Percentiles rank a stretch among this genome's conserved stretches.
Conservation (phyloP, 768 basidiomycete genomes). For the Nidularia pulvinata region DNA sequence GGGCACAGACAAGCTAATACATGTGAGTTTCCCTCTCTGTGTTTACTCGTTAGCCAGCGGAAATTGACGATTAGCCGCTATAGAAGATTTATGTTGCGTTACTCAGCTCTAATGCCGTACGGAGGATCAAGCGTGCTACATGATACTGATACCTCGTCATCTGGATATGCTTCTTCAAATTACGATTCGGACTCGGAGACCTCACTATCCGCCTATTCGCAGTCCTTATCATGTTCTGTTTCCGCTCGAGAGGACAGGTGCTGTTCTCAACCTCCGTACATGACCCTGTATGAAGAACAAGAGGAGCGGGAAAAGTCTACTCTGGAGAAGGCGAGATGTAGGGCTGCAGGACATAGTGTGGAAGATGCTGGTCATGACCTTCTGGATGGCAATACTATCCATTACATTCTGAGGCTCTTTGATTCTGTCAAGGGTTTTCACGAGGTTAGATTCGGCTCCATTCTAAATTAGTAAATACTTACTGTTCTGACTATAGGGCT, state of each 20-base stretch:
- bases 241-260: not conserved
- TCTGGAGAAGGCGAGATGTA: not conserved
- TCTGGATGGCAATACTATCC: conserved; percentile 1
- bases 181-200: not conserved
- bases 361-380: not conserved
- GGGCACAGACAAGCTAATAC: too few relatives aligned
- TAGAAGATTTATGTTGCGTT: not conserved
- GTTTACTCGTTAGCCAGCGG: too few relatives aligned
- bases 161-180: not conserved
- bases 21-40: too few relatives aligned
- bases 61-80: too few relatives aligned
- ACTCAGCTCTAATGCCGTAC: not conserved
- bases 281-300: not conserved
- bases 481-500: conserved; percentile 9
- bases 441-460: conserved; percentile 8
- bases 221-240: not conserved
- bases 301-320: not conserved
- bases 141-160: not conserved
- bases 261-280: not conserved
- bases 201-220: not conserved
- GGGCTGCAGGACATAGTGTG: not conserved
- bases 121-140: not conserved
- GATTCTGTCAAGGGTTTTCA: conserved; percentile 17
- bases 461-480: not conserved
- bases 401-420: conserved; percentile 13